Percentiles rank a stretch among this genome's conserved stretches.
phyloP scores from a whole-genome alignment of 345 rosid genomes.

The Theobroma cacao region DNA sequence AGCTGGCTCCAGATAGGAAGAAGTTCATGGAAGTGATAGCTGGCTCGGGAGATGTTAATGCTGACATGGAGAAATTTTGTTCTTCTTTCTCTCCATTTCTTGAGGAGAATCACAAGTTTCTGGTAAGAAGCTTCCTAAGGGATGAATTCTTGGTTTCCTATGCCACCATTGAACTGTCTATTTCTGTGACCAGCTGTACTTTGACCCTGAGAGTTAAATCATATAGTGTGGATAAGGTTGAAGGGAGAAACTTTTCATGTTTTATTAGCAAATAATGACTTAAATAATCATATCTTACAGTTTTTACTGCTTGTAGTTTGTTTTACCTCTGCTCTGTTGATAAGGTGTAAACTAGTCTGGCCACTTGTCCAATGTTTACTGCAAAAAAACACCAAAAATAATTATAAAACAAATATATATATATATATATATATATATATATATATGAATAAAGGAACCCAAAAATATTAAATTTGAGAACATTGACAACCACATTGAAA shows the following conservation, averaged over 20 bases:
- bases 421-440: too few relatives aligned
- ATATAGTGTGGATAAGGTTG: background rate
- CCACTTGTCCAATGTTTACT: background rate
- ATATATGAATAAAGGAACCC: background rate
- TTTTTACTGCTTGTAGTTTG: background rate
- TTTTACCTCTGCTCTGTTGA: background rate
- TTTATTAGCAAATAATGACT: background rate
- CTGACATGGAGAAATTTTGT: slow-evolving; percentile 89
- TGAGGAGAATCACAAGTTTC: slow-evolving; percentile 85
- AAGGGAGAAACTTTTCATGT: background rate
- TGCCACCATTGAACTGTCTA: background rate
- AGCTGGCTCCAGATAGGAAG: slow-evolving; percentile 95
- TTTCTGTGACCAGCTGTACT: background rate
- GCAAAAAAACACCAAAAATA: background rate
- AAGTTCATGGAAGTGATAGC: slow-evolving; percentile 88
- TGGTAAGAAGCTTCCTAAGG: slow-evolving; percentile 49
- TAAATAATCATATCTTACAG: background rate
- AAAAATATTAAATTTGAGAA: background rate
- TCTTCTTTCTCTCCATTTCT: slow-evolving; percentile 71
- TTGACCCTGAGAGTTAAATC: background rate
- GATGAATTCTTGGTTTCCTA: background rate
- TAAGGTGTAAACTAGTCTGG: background rate
- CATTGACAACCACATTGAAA: background rate
- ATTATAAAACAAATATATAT: background rate
- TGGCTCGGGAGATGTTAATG: slow-evolving; percentile 71